Base-by-base conservation (phyloP, 2,329 filamentous ascomycete species). In the Aspergillus sp. region DNA sequence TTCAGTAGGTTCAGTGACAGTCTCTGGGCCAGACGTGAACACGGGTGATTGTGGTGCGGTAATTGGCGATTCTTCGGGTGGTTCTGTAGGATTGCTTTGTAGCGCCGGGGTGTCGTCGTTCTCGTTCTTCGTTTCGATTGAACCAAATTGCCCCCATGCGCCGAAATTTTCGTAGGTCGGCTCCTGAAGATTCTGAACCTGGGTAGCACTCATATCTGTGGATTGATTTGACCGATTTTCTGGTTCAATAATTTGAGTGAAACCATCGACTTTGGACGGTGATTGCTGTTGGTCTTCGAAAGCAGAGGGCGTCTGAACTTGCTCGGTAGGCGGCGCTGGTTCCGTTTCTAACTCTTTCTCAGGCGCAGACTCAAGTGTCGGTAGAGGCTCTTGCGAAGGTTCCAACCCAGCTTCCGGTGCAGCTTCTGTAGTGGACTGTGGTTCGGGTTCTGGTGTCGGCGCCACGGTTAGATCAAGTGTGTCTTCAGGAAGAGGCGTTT, bases 11-110 rank as follows among this genome's bases (percentile, higher is more conserved):
- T 53, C 48, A 27, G 45, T 46, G 19, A 11, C 31, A 19, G 56
- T 51, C 39, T 61, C 61, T 25, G 48, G 39, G 15, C 47, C 44
- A 11, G 52, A 48, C 40, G 52, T 39, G 31, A 61, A 61, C 31
- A 64, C 64, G 37, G 67, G 66, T 44, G 64, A 63, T 39, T 70
- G 67, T 37, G 66, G 57, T 56, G 64, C 62, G 57, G 66, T 62
- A 17, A 67, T 60, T 52, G 64, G 62, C 40, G 60, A 59, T 37
- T 56, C 61, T 37, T 66, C 65, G 4, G 58, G 43, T 5, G 52
- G 44, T 44, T 62, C 61, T 44, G 48, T 57, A 41, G 59, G 44
- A 27, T 46, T 51, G 50, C 25, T 55, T 40, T 60, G 55, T 39
- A 45, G 56, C 27, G 40, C 43, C 15, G 48, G 31, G 35, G 37